Percentiles rank a stretch among this genome's conserved stretches.
phyloP scores from a whole-genome alignment of 2,329 filamentous ascomycete genomes.

The Aureobasidium sp. region DNA sequence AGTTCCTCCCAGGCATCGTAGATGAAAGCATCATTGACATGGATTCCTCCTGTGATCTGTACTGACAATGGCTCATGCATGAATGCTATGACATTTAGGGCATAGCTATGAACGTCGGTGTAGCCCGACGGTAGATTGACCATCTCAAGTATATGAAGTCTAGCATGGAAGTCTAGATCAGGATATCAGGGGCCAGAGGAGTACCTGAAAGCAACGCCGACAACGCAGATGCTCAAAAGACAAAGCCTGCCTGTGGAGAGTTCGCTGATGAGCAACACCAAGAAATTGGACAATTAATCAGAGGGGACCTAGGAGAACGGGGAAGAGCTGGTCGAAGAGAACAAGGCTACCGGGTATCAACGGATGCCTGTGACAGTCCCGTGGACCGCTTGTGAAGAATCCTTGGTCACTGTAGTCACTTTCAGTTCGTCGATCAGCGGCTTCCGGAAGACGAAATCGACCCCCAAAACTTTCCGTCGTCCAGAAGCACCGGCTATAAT shows the following conservation, averaged over 20 bases:
- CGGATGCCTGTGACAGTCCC: not conserved
- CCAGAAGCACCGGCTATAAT: not conserved
- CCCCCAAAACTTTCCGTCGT: not conserved
- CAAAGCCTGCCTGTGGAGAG: no score
- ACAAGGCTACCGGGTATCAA: not conserved
- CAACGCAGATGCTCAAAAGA: no score
- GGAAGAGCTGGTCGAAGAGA: not conserved
- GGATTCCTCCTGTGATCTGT: constrained; percentile 18
- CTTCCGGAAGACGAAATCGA: not conserved
- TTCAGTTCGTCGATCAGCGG: not conserved
- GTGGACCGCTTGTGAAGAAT: no score
- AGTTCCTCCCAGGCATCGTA: constrained; percentile 16
- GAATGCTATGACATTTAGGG: constrained; percentile 14
- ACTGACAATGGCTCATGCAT: constrained; percentile 16
- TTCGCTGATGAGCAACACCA: not conserved
- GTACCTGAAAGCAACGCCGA: no score
- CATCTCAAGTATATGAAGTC: not conserved
- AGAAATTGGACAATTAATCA: not conserved
- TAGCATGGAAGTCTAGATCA: no score
- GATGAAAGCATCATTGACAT: constrained; percentile 19
- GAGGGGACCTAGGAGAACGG: not conserved
- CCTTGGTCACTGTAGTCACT: not conserved
- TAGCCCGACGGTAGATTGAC: not conserved
- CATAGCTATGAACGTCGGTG: constrained; percentile 4
- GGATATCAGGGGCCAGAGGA: no score